phyloP scores from a whole-genome alignment of 2,329 filamentous ascomycete genomes.

The Trichoderma sp. region DNA sequence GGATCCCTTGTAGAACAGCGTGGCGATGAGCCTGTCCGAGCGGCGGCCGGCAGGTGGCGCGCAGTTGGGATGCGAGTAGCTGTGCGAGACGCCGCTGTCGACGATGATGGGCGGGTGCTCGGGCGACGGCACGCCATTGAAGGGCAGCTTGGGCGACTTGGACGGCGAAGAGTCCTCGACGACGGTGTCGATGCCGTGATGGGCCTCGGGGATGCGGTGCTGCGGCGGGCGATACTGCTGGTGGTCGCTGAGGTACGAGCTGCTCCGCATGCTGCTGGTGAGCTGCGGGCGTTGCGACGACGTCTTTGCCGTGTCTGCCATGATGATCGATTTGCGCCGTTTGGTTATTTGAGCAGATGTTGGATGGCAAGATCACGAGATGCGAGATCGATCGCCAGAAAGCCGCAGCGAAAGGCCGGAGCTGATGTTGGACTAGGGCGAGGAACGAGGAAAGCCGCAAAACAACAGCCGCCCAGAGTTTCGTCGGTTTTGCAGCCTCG shows the following conservation, averaged over 20 bases:
- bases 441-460: background rate
- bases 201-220: slow-evolving; percentile 49
- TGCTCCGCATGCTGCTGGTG: slow-evolving; percentile 55
- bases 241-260: slow-evolving; percentile 63
- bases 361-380: background rate
- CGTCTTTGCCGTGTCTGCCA: slow-evolving; percentile 29
- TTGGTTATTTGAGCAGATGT: background rate
- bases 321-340: background rate
- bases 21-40: slow-evolving; percentile 59
- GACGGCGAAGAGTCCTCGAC: slow-evolving; percentile 53
- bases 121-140: slow-evolving; percentile 62
- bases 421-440: background rate
- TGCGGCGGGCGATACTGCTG: slow-evolving; percentile 62
- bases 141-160: slow-evolving; percentile 47
- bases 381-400: background rate
- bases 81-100: slow-evolving; percentile 63
- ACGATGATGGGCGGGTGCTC: slow-evolving; percentile 61
- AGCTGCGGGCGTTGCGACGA: slow-evolving; percentile 49
- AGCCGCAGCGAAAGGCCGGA: background rate
- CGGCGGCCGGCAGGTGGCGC: slow-evolving; percentile 51
- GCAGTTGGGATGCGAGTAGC: slow-evolving; percentile 64
- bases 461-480: background rate
- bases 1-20: slow-evolving; percentile 61
- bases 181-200: slow-evolving; percentile 66
- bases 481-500: background rate